Percentiles rank a stretch among this genome's conserved stretches.
Evolutionary conservation across 176 grass and related monocot genomes (phyloP).

Genomic region (Coix lacrymajobi): DNA sequence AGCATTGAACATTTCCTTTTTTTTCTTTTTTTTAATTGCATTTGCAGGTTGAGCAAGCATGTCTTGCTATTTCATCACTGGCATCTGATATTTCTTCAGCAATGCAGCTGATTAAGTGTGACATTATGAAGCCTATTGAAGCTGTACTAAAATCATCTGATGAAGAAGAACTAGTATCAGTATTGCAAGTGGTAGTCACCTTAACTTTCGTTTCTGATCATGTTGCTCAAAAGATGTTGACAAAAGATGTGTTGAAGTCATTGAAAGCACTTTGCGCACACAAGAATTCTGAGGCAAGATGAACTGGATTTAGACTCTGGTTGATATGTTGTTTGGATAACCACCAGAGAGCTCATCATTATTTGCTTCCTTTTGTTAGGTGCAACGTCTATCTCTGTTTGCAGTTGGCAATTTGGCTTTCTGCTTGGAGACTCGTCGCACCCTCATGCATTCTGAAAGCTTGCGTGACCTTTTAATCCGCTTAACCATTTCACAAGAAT

Average conservation of each 20-base stretch:
- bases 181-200: slow-evolving; percentile 83
- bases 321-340: slow-evolving; percentile 33
- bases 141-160: slow-evolving; percentile 79
- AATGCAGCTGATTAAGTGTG: slow-evolving; percentile 87
- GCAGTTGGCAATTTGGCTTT: slow-evolving; percentile 98
- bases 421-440: slow-evolving; percentile 90
- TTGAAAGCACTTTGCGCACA: slow-evolving; percentile 90
- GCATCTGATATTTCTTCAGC: slow-evolving; percentile 84
- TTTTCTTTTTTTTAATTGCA: neutral
- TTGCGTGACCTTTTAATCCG: slow-evolving; percentile 84
- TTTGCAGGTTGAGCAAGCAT: slow-evolving; percentile 92
- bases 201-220: slow-evolving; percentile 94
- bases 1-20: neutral
- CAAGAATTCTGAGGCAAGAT: slow-evolving; percentile 86
- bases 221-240: slow-evolving; percentile 96
- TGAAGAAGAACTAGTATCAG: slow-evolving; percentile 88
- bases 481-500: slow-evolving; percentile 61
- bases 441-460: slow-evolving; percentile 81
- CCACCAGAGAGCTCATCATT: slow-evolving; percentile 20
- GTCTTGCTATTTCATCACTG: slow-evolving; percentile 84
- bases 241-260: slow-evolving; percentile 85
- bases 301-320: slow-evolving; percentile 31
- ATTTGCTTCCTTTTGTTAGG: slow-evolving; percentile 64
- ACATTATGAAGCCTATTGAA: slow-evolving; percentile 97
- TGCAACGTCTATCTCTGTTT: slow-evolving; percentile 90